These are phyloP conservation scores for Aspergillus nidulans DNA, from an alignment of 495 filamentous ascomycete species.

Conservation along the genomic window DNA sequence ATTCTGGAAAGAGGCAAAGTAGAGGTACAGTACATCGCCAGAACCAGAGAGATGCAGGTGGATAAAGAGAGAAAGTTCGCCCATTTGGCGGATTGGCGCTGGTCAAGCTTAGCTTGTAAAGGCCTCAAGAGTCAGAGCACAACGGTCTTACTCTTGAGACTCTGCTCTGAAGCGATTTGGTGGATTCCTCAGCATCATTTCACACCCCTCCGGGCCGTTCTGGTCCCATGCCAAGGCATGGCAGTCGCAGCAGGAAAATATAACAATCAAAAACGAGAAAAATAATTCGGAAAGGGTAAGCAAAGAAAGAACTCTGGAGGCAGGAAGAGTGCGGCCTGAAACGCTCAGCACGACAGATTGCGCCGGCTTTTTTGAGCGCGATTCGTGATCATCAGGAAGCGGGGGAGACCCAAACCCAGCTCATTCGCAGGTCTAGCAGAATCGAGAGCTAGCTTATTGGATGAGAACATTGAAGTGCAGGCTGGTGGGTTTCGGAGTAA, in stretches of 20 bases:
- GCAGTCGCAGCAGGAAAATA: slow-evolving; percentile 17
- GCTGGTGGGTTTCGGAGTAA: slow-evolving; percentile 20
- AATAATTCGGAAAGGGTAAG: slow-evolving; percentile 4
- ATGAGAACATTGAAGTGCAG: slow-evolving; percentile 20
- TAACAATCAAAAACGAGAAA: background rate
- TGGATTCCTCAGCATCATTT: slow-evolving; percentile 9
- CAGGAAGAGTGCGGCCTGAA: slow-evolving; percentile 13
- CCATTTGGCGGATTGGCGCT: slow-evolving; percentile 27
- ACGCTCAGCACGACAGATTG: slow-evolving; percentile 14
- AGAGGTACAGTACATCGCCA: slow-evolving; percentile 19
- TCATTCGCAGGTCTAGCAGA: slow-evolving; percentile 19
- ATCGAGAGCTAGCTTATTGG: slow-evolving; percentile 22
- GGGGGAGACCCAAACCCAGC: slow-evolving; percentile 24
- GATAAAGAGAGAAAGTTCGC: slow-evolving; percentile 19
- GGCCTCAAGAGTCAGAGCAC: background rate
- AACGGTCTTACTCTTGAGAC: slow-evolving; percentile 8
- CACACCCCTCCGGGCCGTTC: slow-evolving; percentile 15
- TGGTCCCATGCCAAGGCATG: slow-evolving; percentile 23
- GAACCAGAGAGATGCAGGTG: slow-evolving; percentile 21
- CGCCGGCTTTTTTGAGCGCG: slow-evolving; percentile 15
- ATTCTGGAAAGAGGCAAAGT: slow-evolving; percentile 22
- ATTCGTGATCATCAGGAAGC: slow-evolving; percentile 21
- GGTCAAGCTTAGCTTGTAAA: slow-evolving; percentile 26
- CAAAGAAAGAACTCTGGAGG: background rate
- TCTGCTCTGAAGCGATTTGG: background rate